Evolutionary conservation across 2,329 filamentous ascomycete genomes (phyloP).

Genomic region (Exophiala dermatitidis): DNA sequence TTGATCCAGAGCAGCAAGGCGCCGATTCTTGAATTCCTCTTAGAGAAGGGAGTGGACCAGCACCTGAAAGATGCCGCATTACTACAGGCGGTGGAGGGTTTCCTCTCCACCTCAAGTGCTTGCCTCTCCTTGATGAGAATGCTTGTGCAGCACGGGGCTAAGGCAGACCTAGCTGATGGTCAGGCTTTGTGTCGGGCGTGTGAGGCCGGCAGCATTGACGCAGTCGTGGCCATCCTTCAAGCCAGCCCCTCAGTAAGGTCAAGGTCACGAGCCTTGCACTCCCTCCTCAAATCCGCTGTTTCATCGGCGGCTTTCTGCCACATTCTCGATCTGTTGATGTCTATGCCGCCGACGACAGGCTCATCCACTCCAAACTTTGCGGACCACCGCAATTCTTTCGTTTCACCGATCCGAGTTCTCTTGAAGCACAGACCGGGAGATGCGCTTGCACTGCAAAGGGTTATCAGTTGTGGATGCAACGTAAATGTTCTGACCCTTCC

Average conservation of each 20-base stretch:
- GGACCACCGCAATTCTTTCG: neutral
- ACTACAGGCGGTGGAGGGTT: neutral
- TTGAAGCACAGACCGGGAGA: constrained; percentile 1
- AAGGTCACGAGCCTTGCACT: constrained; percentile 1
- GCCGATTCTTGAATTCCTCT: constrained; percentile 1
- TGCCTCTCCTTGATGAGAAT: constrained; percentile 45
- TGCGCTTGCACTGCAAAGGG: neutral
- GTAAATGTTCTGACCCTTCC: neutral
- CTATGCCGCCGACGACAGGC: neutral
- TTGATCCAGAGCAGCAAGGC: neutral
- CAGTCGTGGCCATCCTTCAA: constrained; percentile 33
- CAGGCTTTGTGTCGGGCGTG: constrained; percentile 55
- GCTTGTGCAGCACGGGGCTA: constrained; percentile 43
- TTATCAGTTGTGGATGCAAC: neutral
- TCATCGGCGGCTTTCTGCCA: constrained; percentile 40
- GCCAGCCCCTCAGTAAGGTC: neutral
- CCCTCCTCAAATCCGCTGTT: constrained; percentile 15
- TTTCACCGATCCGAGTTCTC: neutral
- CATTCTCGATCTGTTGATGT: neutral
- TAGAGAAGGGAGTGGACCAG: neutral
- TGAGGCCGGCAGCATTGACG: constrained; percentile 47
- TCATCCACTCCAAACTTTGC: neutral
- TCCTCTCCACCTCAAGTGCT: constrained; percentile 27
- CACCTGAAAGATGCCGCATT: neutral
- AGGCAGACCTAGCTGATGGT: constrained; percentile 49